Percentiles rank a stretch among this genome's conserved stretches.
Conservation (phyloP, 139 green algal species). For the Chlamydomonas sphaeroides region DNA sequence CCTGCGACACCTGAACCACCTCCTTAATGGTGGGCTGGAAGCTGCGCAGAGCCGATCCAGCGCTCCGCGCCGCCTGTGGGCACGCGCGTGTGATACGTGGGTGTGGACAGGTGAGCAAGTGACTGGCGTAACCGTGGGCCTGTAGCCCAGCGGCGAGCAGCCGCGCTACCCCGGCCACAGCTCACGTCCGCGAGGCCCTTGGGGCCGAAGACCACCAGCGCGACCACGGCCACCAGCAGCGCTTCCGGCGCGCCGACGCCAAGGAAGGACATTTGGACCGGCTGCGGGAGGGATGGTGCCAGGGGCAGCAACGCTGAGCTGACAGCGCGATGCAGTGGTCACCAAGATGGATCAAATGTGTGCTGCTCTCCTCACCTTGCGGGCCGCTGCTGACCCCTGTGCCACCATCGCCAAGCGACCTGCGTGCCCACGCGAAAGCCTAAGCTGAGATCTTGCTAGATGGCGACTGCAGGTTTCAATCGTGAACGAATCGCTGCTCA, state of each 20-base stretch:
- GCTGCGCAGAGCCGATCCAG: conserved; percentile 82
- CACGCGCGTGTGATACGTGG: too few species aligned
- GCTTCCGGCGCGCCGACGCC: conserved; percentile 97
- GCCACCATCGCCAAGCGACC: conserved; percentile 5
- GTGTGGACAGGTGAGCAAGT: too few species aligned
- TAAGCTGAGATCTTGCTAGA: background rate
- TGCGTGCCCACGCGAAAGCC: background rate
- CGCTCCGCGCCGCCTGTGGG: conserved; percentile 87
- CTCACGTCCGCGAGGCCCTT: conserved; percentile 94
- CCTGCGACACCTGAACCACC: conserved; percentile 85
- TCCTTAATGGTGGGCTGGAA: conserved; percentile 97
- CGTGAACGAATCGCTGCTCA: background rate
- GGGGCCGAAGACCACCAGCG: conserved; percentile 97
- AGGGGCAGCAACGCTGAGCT: background rate
- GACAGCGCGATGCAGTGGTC: too few species aligned
- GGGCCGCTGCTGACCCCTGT: conserved; percentile 23
- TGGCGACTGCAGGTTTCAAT: background rate
- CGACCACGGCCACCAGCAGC: conserved; percentile 96
- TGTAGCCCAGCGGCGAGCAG: too few species aligned
- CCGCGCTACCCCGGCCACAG: too few species aligned
- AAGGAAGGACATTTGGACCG: conserved; percentile 77
- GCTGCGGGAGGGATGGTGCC: background rate
- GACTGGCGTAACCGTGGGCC: too few species aligned
- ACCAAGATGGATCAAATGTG: background rate
- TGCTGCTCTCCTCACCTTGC: conserved; percentile 1